Evolutionary conservation across 1,139 yeast species (phyloP), one percentile per base, ranked within the genome.

Genomic region (Suhomyces guaymorum): DNA sequence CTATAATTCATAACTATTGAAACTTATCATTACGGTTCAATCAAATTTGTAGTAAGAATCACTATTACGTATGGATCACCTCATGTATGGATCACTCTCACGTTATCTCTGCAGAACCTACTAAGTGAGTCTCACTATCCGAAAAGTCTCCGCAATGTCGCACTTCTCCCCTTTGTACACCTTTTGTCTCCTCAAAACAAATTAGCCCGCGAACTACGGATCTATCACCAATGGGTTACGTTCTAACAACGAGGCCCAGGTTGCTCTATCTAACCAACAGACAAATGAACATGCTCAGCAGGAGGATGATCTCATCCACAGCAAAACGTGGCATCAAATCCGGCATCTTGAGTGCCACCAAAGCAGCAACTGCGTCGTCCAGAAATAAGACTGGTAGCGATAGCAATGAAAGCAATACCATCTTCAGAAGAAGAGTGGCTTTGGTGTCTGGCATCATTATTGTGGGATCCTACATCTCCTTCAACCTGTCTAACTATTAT

Each of bases 391-490:
- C 15, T 20, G 23, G 33, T 5, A 31, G 18, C 4, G 22, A 31
- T n/a, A 11, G 20, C 24, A 11, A 27, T 5, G 26, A 19, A 16
- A 23, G 17, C 32, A 34, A 28, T 10, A 18, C 37, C 9, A 28
- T 36, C 10, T 47, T 56, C 32, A 54, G 59, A 32, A 62, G 54
- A 39, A 57, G 63, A 22, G 71, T 69, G 27, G 75, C 75, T 3
- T 49, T 69, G 5, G 63, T 69, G 1, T 63, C 73, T n/a, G 75
- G 75, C 14, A 49, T 70, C 32, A 60, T 70, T 27, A 63, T 70
- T n/a, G 69, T 70, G 17, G 75, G 75, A 4, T 64, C 73, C 6
- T 70, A 66, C 41, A 59, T 70, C 22, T 52, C 70, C 3, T 63
- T 70, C 45, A 66, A 61, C 41, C 73, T 62, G 46, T 55, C 70